Percentiles rank a stretch among this genome's conserved stretches.
Evolutionary conservation across 2,329 filamentous ascomycete genomes (phyloP).

Genomic region (Tolypocladium nubicola): DNA sequence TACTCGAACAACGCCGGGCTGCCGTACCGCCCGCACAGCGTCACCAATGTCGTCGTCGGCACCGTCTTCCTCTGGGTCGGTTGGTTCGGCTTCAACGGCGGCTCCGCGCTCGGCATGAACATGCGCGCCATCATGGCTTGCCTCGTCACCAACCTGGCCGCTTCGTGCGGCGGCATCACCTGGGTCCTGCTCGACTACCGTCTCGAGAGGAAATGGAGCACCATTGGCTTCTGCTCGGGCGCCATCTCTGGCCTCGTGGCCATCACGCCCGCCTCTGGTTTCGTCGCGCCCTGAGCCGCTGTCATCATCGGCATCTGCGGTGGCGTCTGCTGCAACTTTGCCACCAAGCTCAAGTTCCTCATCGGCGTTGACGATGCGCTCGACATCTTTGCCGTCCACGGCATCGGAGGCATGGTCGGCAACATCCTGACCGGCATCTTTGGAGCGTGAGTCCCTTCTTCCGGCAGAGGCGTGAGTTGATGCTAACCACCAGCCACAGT

Average conservation of each 20-base stretch:
- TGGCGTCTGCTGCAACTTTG: slow-evolving; percentile 68
- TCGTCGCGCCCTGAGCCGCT: slow-evolving; percentile 56
- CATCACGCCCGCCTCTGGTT: slow-evolving; percentile 76
- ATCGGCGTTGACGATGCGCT: slow-evolving; percentile 78
- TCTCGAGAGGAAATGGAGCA: slow-evolving; percentile 88
- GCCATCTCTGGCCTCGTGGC: slow-evolving; percentile 79
- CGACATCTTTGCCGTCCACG: slow-evolving; percentile 87
- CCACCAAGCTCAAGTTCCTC: slow-evolving; percentile 69
- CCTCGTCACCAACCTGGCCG: slow-evolving; percentile 79
- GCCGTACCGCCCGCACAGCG: slow-evolving; percentile 62
- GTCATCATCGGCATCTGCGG: slow-evolving; percentile 48
- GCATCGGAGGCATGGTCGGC: slow-evolving; percentile 70
- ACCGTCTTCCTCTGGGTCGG: slow-evolving; percentile 80
- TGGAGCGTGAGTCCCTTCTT: slow-evolving; percentile 44
- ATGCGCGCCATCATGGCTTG: slow-evolving; percentile 83
- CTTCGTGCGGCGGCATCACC: slow-evolving; percentile 68
- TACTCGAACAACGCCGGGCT: slow-evolving; percentile 51
- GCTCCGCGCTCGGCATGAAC: slow-evolving; percentile 70
- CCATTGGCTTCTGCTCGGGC: slow-evolving; percentile 87
- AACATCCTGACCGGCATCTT: slow-evolving; percentile 72
- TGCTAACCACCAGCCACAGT: slow-evolving; percentile 18
- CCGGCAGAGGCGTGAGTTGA: neutral
- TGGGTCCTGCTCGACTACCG: slow-evolving; percentile 84
- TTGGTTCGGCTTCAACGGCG: slow-evolving; percentile 95
- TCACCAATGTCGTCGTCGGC: slow-evolving; percentile 62